Conservation (phyloP, 148 eudicot genomes). For the Camellia sinensis region DNA sequence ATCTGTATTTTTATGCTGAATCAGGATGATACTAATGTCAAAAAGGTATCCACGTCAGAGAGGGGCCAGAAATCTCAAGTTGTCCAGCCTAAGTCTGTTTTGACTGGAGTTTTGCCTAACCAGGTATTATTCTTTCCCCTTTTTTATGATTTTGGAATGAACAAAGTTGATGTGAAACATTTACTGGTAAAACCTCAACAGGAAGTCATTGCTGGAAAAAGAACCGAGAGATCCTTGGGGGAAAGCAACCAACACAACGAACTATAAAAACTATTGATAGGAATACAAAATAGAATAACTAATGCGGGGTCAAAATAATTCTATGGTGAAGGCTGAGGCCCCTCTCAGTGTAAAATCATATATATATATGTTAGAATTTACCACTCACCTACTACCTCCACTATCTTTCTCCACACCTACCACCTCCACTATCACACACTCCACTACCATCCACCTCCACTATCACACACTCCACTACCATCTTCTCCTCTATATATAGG, state of each 20-base stretch:
- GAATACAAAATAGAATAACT: neutral
- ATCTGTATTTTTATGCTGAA: neutral
- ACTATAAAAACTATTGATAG: neutral
- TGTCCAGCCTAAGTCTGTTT: neutral
- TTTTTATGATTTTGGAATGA: neutral
- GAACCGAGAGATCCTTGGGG: neutral
- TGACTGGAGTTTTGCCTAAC: constrained; percentile 10
- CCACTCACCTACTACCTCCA: no score
- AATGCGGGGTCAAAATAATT: neutral
- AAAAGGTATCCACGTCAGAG: neutral
- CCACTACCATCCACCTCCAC: no score
- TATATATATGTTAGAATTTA: no score
- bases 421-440: no score
- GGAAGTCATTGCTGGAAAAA: neutral
- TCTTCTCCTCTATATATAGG: no score
- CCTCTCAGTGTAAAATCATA: neutral
- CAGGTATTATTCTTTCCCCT: neutral
- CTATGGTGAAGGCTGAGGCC: neutral
- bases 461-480: no score
- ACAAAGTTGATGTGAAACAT: constrained; percentile 1
- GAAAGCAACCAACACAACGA: neutral
- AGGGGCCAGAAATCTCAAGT: constrained; percentile 12
- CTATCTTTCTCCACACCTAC: no score
- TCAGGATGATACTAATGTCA: constrained; percentile 4
- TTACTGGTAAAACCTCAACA: neutral